Evolutionary conservation across 2,329 filamentous ascomycete genomes (phyloP).

Genomic region (Coleophoma cylindrospora): DNA sequence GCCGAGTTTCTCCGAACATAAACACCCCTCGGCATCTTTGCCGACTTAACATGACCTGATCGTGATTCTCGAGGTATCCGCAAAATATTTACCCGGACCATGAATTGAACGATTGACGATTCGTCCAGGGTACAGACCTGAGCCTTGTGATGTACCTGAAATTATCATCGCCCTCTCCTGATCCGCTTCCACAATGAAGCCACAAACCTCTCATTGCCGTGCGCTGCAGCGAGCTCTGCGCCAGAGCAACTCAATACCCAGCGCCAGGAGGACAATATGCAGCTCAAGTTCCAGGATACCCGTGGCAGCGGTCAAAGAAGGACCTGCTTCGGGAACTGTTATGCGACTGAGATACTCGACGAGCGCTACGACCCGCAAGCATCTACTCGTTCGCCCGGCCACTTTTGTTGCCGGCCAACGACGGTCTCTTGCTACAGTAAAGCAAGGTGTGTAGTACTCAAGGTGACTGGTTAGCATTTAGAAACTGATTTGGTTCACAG

Average conservation of each 20-base stretch:
- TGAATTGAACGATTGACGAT: too few relatives aligned
- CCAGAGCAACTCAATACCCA: background rate
- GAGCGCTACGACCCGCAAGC: background rate
- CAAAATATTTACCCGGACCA: too few relatives aligned
- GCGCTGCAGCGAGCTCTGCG: background rate
- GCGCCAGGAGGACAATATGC: background rate
- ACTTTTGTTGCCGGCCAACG: constrained; percentile 22
- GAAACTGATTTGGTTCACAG: constrained; percentile 4
- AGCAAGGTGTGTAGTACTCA: constrained; percentile 16
- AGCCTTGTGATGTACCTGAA: too few relatives aligned
- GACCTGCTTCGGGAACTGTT: background rate
- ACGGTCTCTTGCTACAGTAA: constrained; percentile 20
- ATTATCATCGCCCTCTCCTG: too few relatives aligned
- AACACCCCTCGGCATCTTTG: too few relatives aligned
- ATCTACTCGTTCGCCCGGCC: constrained; percentile 15
- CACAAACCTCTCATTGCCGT: background rate
- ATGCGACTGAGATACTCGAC: background rate
- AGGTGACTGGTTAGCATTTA: background rate
- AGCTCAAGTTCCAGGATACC: background rate
- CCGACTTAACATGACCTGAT: too few relatives aligned
- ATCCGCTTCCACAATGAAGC: background rate
- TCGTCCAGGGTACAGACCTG: too few relatives aligned
- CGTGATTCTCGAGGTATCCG: too few relatives aligned
- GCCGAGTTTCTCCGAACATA: too few relatives aligned
- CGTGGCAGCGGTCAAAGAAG: background rate